Base-by-base conservation (phyloP, 306 rosid genomes). In the Gastrolobium villosum region DNA sequence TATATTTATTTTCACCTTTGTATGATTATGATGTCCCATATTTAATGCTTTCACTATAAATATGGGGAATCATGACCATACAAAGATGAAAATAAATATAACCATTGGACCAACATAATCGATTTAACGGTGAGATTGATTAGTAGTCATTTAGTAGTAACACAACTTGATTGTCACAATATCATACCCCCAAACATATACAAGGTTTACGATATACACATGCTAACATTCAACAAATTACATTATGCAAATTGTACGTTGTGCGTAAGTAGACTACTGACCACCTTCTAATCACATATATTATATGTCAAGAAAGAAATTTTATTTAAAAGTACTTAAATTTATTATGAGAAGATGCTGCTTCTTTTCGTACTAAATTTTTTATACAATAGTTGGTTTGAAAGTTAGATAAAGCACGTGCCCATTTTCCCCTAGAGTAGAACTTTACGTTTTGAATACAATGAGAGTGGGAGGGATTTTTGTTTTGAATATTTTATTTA, bases 351-450 rank as follows among this genome's bases (percentile, higher is more conserved):
- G 40, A 55, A 72, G 66, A 56, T 28, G 41, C 48, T 56, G 15
- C 0, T 57, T 30, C 46, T 31, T 31, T 41, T 41, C 7, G 7
- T 62, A 36, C 7, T 9, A 5, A 49, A 14, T 20, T 20, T 20
- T 20, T 20, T 20, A 20, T 20, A 20, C 2, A 10, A 7, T 2
- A n/a, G 62, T 34, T 49, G 57, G 48, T 44, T 59, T 32, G 70
- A 46, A 72, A 74, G 56, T 31, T 73, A 43, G 78, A 43, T 59
- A n/a, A 28, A 72, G 66, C 32, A 74, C 7, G 3, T 44, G 39
- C 10, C 5, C n/a, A 28, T 55, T 6, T 55, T 55, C 55, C 55
- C 41, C 28, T 28, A 5, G 14, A 8, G 15, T 8, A 7, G 2
- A 26, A 55, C 28, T 65, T 54, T 20, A 72, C 40, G 28, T 3